phyloP scores from a whole-genome alignment of 768 basidiomycete species.

The Russula earlei region DNA sequence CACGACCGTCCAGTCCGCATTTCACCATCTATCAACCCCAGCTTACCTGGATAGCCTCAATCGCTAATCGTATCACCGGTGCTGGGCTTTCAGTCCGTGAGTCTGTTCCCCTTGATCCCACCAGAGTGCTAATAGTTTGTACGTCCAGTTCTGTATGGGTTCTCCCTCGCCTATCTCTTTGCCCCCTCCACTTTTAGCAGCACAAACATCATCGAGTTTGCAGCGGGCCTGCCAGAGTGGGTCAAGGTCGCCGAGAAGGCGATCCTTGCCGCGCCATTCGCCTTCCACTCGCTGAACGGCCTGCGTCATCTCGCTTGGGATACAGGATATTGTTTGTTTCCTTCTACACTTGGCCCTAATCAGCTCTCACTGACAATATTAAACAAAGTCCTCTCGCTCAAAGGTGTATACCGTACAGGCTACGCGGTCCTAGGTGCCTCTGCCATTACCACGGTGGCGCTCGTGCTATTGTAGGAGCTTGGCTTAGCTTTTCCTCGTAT shows the following conservation, averaged over 20 bases:
- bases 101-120: conserved; percentile 26
- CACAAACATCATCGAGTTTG: conserved; percentile 62
- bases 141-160: conserved; percentile 71
- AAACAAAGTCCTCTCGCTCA: conserved; percentile 62
- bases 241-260: conserved; percentile 71
- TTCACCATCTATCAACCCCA: conserved; percentile 96
- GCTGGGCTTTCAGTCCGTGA: conserved; percentile 65
- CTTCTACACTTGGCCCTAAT: background rate
- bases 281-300: conserved; percentile 88
- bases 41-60: conserved; percentile 82
- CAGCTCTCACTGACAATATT: background rate
- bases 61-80: conserved; percentile 83
- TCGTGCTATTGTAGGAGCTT: conserved; percentile 41
- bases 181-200: conserved; percentile 77
- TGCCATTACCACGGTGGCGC: conserved; percentile 60
- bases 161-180: conserved; percentile 76
- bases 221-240: conserved; percentile 61
- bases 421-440: conserved; percentile 80
- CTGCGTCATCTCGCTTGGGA: conserved; percentile 90
- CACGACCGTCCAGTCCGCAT: conserved; percentile 88
- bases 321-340: conserved; percentile 67
- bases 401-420: conserved; percentile 69
- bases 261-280: conserved; percentile 76
- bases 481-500: background rate
- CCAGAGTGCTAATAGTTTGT: background rate